Evolutionary conservation across 495 filamentous ascomycete species (phyloP).

Genomic region (Aspergillus affinis): DNA sequence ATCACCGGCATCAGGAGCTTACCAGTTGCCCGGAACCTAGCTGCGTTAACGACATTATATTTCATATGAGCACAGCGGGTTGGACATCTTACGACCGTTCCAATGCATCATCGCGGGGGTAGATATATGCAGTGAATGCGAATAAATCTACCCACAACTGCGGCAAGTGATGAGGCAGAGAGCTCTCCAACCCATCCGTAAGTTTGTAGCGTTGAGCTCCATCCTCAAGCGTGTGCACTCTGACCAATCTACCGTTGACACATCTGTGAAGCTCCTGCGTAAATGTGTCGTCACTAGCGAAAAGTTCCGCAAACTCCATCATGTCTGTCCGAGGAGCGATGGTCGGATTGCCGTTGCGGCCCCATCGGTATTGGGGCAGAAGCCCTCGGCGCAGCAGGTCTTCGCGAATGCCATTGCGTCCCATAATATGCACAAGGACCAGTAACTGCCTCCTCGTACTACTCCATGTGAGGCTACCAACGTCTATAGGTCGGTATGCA

Average conservation of each 20-base stretch:
- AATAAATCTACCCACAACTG: conserved; percentile 1
- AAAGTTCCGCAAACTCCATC: conserved; percentile 1
- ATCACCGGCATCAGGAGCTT: conserved; percentile 1
- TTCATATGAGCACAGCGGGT: conserved; percentile 1
- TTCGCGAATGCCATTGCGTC: background rate
- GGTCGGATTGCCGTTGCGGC: conserved; percentile 1
- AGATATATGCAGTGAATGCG: conserved; percentile 1
- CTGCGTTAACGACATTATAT: conserved; percentile 1
- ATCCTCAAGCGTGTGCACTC: conserved; percentile 1
- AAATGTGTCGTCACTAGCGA: conserved; percentile 1
- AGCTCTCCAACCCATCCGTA: conserved; percentile 1
- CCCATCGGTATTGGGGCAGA: conserved; percentile 1
- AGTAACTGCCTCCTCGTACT: background rate
- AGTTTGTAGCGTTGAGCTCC: conserved; percentile 1
- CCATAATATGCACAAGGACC: background rate
- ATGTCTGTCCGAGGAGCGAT: conserved; percentile 1
- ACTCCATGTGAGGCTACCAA: conserved; percentile 1
- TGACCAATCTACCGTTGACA: background rate
- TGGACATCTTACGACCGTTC: conserved; percentile 1
- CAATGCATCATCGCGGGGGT: background rate
- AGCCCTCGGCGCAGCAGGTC: background rate
- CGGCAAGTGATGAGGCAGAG: conserved; percentile 1
- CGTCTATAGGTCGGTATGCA: background rate
- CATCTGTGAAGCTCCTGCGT: background rate
- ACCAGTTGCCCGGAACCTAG: conserved; percentile 1